Percentiles rank a stretch among this genome's conserved stretches.
Conservation (phyloP, 495 filamentous ascomycete species). For the Penicillium dipodomyicola region DNA sequence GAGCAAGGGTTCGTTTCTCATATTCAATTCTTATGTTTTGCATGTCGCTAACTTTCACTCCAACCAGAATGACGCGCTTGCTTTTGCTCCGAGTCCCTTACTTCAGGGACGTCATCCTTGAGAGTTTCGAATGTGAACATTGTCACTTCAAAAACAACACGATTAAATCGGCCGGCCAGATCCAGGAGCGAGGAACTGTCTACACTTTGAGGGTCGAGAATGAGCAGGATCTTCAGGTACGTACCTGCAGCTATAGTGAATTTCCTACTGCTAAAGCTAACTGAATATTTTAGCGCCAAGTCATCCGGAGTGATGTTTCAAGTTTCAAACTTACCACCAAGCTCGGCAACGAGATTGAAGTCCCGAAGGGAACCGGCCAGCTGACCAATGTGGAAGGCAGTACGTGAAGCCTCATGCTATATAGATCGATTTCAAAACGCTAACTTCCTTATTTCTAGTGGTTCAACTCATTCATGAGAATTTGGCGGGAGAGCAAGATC, state of each 20-base stretch:
- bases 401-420: not conserved
- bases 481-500: conserved; percentile 69
- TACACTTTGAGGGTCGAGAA: conserved; percentile 71
- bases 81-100: conserved; percentile 88
- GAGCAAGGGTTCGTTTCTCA: conserved; percentile 63
- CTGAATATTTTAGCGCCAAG: conserved; percentile 57
- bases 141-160: conserved; percentile 89
- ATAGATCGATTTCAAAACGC: not conserved
- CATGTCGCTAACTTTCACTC: conserved; percentile 11
- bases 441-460: not conserved
- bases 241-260: not conserved
- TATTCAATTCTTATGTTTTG: not conserved
- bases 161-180: conserved; percentile 83
- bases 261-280: not conserved
- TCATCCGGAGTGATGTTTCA: conserved; percentile 88
- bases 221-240: conserved; percentile 50
- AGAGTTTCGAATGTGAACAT: conserved; percentile 90
- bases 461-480: conserved; percentile 64
- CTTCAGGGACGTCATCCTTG: conserved; percentile 95
- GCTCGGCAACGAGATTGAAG: conserved; percentile 64
- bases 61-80: conserved; percentile 65
- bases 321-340: conserved; percentile 77
- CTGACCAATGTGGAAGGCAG: conserved; percentile 86
- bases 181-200: conserved; percentile 82
- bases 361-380: conserved; percentile 83